Evolutionary conservation across 495 filamentous ascomycete species (phyloP).

Genomic region (Margaritispora aquatica): DNA sequence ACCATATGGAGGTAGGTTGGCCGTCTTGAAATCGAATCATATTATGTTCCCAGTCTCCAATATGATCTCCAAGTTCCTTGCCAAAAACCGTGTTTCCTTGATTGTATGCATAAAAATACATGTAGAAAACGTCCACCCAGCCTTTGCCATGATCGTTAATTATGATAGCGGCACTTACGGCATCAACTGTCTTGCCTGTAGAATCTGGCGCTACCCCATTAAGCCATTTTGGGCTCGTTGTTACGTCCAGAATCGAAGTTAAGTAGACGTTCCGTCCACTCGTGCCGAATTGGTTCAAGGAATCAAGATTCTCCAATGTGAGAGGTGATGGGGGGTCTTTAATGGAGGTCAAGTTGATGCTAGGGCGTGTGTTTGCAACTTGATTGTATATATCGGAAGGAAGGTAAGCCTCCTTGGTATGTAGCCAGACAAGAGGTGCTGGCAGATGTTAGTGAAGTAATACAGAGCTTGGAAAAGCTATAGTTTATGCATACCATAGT

Average conservation of each 20-base stretch:
- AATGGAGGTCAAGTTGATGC: conserved; percentile 61
- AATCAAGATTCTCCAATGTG: conserved; percentile 55
- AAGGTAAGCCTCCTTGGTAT: conserved; percentile 83
- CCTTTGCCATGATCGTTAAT: conserved; percentile 31
- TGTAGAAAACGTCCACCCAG: conserved; percentile 92
- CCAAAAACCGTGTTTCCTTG: conserved; percentile 83
- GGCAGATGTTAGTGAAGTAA: not conserved
- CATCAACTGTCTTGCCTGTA: conserved; percentile 19
- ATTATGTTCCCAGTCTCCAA: conserved; percentile 97
- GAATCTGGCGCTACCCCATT: conserved; percentile 23
- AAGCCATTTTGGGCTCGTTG: conserved; percentile 21
- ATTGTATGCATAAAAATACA: conserved; percentile 99
- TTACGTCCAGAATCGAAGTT: conserved; percentile 25
- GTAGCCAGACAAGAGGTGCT: conserved; percentile 86
- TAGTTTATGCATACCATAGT: conserved; percentile 26
- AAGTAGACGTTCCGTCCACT: conserved; percentile 38
- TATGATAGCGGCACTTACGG: conserved; percentile 22
- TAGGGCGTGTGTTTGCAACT: conserved; percentile 68
- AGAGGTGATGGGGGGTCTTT: conserved; percentile 48
- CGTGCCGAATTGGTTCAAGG: conserved; percentile 36
- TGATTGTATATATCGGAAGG: conserved; percentile 88
- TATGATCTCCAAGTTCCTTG: conserved; percentile 91
- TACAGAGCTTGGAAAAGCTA: not conserved
- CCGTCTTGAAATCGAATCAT: conserved; percentile 89
- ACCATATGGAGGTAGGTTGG: conserved; percentile 71